phyloP scores from a whole-genome alignment of 306 rosid species.

The Alnus glutinosa region DNA sequence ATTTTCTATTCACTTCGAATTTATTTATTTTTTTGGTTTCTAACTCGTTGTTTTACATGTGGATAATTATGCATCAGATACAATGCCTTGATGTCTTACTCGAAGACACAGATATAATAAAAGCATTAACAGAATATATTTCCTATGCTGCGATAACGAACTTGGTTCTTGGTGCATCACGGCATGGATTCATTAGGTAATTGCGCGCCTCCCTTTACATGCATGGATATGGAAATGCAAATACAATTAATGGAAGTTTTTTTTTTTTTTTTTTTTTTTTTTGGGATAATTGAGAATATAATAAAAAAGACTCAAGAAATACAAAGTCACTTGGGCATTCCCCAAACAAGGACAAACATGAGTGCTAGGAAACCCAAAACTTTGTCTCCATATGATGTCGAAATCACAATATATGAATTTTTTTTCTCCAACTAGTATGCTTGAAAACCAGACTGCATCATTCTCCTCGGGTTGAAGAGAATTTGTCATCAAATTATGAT shows the following conservation, averaged over 20 bases:
- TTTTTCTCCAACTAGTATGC: too few species aligned
- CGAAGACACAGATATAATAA: slow-evolving; percentile 73
- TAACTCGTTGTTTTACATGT: neutral
- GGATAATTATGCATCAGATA: slow-evolving; percentile 45
- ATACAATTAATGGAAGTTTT: neutral
- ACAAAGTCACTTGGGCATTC: too few species aligned
- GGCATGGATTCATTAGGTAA: slow-evolving; percentile 87
- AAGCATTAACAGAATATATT: slow-evolving; percentile 73
- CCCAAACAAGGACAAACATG: too few species aligned
- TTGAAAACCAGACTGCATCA: too few species aligned
- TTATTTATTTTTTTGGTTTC: neutral
- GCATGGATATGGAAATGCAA: neutral
- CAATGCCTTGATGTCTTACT: slow-evolving; percentile 81
- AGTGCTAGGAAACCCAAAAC: too few species aligned
- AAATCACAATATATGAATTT: too few species aligned
- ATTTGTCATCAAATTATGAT: too few species aligned
- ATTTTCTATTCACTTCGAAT: neutral
- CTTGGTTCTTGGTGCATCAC: slow-evolving; percentile 71
- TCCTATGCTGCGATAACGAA: slow-evolving; percentile 78
- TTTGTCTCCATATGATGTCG: too few species aligned
- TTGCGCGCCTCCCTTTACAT: neutral
- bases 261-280: too few species aligned
- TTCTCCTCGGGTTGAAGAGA: too few species aligned
- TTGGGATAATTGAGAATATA: too few species aligned
- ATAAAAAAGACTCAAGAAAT: too few species aligned